phyloP scores from a whole-genome alignment of 768 basidiomycete genomes.

The Candolleomyces efflorescens region DNA sequence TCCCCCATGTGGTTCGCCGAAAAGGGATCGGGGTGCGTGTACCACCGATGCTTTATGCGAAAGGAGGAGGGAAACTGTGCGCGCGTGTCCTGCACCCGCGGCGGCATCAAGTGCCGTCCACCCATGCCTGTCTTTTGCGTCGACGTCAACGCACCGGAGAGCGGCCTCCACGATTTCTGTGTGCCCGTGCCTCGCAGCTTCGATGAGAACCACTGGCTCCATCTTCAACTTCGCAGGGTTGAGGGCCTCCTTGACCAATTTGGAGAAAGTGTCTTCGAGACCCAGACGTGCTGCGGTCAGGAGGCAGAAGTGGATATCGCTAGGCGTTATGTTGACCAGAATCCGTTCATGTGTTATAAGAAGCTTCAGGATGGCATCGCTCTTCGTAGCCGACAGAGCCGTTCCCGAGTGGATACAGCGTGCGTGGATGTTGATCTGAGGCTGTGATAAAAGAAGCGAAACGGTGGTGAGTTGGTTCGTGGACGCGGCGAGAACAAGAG shows the following conservation, averaged over 20 bases:
- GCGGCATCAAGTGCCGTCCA: background rate
- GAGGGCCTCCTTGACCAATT: background rate
- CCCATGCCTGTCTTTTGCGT: background rate
- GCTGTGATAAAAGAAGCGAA: background rate
- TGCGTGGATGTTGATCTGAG: background rate
- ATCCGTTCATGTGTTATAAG: background rate
- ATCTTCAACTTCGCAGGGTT: background rate
- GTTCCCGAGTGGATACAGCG: background rate
- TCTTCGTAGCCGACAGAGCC: background rate
- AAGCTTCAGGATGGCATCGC: background rate
- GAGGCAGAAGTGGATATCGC: background rate
- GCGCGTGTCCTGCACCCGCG: background rate
- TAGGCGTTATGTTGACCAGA: background rate
- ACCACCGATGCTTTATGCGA: background rate
- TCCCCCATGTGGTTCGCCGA: no score
- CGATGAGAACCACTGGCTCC: background rate
- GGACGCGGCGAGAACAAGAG: background rate
- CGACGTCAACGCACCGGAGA: background rate
- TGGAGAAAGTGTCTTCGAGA: background rate
- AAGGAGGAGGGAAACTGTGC: background rate
- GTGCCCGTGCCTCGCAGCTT: background rate
- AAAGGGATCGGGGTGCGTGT: no score
- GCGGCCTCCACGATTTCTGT: background rate
- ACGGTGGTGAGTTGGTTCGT: background rate
- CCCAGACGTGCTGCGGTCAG: no score